Base-by-base conservation (phyloP, 2,329 filamentous ascomycete genomes). In the Shiraia sp. region DNA sequence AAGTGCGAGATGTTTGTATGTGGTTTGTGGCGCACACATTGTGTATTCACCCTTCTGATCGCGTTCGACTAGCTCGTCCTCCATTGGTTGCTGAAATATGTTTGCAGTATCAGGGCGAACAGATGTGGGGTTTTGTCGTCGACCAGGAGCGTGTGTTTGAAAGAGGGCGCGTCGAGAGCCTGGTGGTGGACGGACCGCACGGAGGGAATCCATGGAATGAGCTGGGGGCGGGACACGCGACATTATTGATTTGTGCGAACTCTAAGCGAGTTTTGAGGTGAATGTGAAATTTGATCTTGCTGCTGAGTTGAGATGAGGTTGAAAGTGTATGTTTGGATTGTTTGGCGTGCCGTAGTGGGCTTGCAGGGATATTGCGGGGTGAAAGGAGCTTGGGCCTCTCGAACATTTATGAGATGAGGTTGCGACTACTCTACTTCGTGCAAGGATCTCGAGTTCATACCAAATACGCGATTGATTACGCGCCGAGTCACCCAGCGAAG, bases 21-120 rank as follows among this genome's bases (percentile, higher is more conserved):
- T 51, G 1, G 53, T 56, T 4, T 49, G 49, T 7, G 62, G 63
- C 25, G 57, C 63, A 19, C 49, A 48, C 28, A 78, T 55, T 19
- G 70, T 69, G 45, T 77, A 78, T 17, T 72, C 69, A 1, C 77
- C 77, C 38, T 74, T 70, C 17, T 72, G 70, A 44, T 78, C 73
- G 9, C 73, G 70, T 30, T 74, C 73, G 16, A 79, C 75, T 17
- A 79, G 75, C 32, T 79, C 77, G 17, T 63, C 53, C 19, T 61
- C 53, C n/a, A 49, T 29, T 0, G 55, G 47, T 12, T 53, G 54
- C 26, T 47, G 49, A 36, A 58, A 55, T 26, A 55, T 53, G 5
- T 41, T 47, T 3, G 52, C 50, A 19, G 40, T 48, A 27, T 61
- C 57, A 10, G 57, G 53, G 12, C 57, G 57, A 9, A 61, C 43